Evolutionary conservation across 208 protist species (phyloP).

Genomic region (Crithidia sp.): DNA sequence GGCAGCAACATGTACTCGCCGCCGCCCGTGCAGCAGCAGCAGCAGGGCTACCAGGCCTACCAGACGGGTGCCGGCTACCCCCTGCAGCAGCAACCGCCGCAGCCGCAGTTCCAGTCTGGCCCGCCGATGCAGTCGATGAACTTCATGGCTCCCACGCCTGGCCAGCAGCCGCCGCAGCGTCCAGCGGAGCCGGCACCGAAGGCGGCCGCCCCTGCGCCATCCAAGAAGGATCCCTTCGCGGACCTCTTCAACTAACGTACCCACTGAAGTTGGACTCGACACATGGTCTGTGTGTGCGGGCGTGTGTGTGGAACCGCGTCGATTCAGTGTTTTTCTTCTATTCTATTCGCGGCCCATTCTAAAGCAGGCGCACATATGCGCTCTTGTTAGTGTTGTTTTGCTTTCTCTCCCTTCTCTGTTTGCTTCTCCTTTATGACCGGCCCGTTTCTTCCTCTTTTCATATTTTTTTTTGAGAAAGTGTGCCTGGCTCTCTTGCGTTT

Average conservation of each 20-base stretch:
- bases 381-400: background rate
- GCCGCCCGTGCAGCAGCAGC: constrained; percentile 27
- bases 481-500: constrained; percentile 14
- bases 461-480: background rate
- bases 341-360: too few relatives aligned
- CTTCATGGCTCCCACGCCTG: constrained; percentile 54
- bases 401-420: constrained; percentile 1
- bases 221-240: constrained; percentile 71
- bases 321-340: too few relatives aligned
- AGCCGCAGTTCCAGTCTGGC: constrained; percentile 24
- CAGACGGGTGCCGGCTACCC: constrained; percentile 23
- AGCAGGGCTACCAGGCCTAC: constrained; percentile 2
- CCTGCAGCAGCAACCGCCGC: constrained; percentile 26
- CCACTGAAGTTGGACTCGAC: background rate
- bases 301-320: too few relatives aligned
- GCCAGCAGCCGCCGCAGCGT: constrained; percentile 29
- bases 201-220: constrained; percentile 4
- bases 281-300: too few relatives aligned
- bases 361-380: too few relatives aligned
- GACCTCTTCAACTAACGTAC: constrained; percentile 61
- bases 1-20: constrained; percentile 1
- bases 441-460: too few relatives aligned
- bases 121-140: constrained; percentile 39
- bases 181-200: constrained; percentile 2
- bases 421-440: constrained; percentile 1